Evolutionary conservation across 208 protist genomes (phyloP).

Genomic region (Strigomonas galati): DNA sequence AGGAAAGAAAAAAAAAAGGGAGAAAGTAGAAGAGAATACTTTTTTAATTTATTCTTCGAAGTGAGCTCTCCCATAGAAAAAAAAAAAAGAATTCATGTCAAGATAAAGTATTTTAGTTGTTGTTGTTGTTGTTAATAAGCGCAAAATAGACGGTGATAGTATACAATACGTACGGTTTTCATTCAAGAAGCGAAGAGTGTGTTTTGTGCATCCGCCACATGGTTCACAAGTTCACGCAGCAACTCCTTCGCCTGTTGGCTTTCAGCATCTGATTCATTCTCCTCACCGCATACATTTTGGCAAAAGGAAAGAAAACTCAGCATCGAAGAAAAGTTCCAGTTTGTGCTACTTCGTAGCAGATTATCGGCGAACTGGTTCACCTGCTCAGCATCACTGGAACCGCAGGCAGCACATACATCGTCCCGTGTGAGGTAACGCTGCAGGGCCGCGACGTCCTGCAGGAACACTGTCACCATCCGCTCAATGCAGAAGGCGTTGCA

Average conservation of each 20-base stretch:
- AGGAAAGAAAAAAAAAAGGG: conserved; percentile 6
- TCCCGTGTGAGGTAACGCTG: conserved; percentile 26
- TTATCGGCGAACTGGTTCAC: conserved; percentile 39
- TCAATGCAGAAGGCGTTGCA: conserved; percentile 68
- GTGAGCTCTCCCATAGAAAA: neutral
- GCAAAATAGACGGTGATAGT: too few species aligned
- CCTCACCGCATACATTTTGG: neutral
- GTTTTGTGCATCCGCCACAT: too few species aligned
- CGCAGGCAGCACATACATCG: conserved; percentile 44
- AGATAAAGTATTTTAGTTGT: too few species aligned
- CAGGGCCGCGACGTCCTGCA: conserved; percentile 42
- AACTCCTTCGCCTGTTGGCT: neutral
- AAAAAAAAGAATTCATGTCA: conserved; percentile 9
- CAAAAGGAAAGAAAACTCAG: conserved; percentile 42
- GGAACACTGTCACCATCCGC: conserved; percentile 48
- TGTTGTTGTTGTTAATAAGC: too few species aligned
- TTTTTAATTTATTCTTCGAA: neutral
- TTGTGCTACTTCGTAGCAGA: conserved; percentile 54
- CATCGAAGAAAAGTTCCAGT: conserved; percentile 61
- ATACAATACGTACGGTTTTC: too few species aligned
- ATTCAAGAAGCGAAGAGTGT: too few species aligned
- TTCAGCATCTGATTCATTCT: neutral
- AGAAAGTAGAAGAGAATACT: conserved; percentile 2
- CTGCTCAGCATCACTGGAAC: neutral
- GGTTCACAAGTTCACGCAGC: too few species aligned